Base-by-base conservation (phyloP, 805 yeast species). In the Candida methanosorbosa region DNA sequence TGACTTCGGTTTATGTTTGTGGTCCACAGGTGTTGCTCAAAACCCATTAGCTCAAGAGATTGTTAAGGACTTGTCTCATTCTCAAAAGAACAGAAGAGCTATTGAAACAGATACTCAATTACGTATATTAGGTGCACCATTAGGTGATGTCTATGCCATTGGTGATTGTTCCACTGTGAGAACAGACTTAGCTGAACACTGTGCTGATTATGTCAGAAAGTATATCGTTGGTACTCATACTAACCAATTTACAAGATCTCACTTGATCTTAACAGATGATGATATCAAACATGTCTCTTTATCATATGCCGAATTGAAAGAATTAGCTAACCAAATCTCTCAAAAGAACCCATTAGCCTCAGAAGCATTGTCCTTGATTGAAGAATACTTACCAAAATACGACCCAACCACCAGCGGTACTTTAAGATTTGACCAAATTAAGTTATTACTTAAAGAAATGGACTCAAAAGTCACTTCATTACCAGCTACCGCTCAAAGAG, bases 21-120 rank as follows among this genome's bases (percentile, higher is more conserved):
- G 87, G 87, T 78, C 85, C 2, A 80, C 87, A 1, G 87, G 87
- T 40, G 82, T 79, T 27, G 74, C 81, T 6, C 78, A 74, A 45
- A 70, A 75, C 40, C 81, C 79, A 13, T 51, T 80, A 33, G 78
- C 83, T 7, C 66, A 68, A 49, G 66, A 66, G 26, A 63, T 80
- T 29, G 78, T 70, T 30, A 56, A 63, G 16, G 54, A 63, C n/a
- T 57, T 80, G 25, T 50, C 59, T 12, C 63, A 56, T 1, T 50
- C 57, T 21, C 86, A 80, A 56, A 63, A 61, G 43, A 80, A 80
- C 50, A 68, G 64, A 46, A 70, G 81, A 44, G 87, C 86, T n/a
- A 71, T 80, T 32, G 86, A 80, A 50, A 79, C 86, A 1, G 87
- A 80, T 51, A 63, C 80, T n/a, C 83, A 80, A 42, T 56, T 79